phyloP scores from a whole-genome alignment of 2,329 filamentous ascomycete species.

The Epichloe gansuensis region DNA sequence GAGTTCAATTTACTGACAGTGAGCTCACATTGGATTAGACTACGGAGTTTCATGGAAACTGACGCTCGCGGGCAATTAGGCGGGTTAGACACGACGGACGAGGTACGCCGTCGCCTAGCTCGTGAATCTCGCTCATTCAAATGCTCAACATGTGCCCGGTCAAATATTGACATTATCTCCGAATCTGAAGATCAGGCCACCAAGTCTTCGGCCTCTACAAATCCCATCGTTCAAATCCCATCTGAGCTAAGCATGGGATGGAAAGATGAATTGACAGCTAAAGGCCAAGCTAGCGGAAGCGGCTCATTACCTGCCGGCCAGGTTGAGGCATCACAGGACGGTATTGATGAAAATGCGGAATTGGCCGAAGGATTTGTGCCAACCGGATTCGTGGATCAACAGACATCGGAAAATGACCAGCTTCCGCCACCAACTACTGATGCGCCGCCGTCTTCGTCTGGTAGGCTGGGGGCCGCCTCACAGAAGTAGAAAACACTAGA shows the following conservation, averaged over 20 bases:
- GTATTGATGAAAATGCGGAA: constrained; percentile 29
- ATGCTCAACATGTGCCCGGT: constrained; percentile 58
- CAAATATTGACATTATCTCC: constrained; percentile 60
- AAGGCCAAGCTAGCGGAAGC: constrained; percentile 6
- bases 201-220: constrained; percentile 19
- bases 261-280: constrained; percentile 53
- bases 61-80: constrained; percentile 81
- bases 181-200: constrained; percentile 52
- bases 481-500: not conserved
- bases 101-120: constrained; percentile 58
- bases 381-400: constrained; percentile 25
- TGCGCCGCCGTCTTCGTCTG: not conserved
- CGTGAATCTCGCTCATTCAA: constrained; percentile 51
- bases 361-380: constrained; percentile 47
- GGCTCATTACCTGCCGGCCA: not conserved
- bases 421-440: not conserved
- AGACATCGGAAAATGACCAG: not conserved
- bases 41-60: constrained; percentile 88
- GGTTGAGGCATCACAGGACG: constrained; percentile 6
- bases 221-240: constrained; percentile 36
- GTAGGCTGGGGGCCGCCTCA: not conserved
- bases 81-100: constrained; percentile 65
- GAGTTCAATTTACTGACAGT: not conserved
- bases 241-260: constrained; percentile 54
- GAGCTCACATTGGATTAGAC: constrained; percentile 20